Evolutionary conservation across 371 early-diverging fungal genomes (phyloP).

Genomic region (Furculomyces boomerangus): DNA sequence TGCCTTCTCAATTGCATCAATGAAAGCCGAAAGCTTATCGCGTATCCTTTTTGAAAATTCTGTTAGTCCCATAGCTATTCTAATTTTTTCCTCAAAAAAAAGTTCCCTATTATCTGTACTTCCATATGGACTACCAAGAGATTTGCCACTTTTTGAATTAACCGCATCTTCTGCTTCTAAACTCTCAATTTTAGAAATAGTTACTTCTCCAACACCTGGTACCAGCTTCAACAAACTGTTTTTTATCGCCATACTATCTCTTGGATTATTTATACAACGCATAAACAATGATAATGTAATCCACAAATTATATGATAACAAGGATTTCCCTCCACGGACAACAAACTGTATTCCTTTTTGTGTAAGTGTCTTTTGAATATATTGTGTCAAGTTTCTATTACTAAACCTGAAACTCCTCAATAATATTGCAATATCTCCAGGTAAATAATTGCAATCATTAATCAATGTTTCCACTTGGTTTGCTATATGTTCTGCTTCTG

Average conservation of each 20-base stretch:
- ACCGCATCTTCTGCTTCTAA: background rate
- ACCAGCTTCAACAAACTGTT: slow-evolving; percentile 28
- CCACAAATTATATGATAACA: slow-evolving; percentile 16
- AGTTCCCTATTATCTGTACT: too few species aligned
- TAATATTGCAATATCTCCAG: slow-evolving; percentile 33
- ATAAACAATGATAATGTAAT: slow-evolving; percentile 32
- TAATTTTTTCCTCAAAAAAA: too few species aligned
- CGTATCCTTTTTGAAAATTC: too few species aligned
- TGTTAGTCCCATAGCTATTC: too few species aligned
- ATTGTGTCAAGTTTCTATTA: slow-evolving; percentile 23
- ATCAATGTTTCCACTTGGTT: slow-evolving; percentile 25
- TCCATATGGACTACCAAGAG: too few species aligned
- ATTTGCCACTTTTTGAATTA: too few species aligned
- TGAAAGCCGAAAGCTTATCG: too few species aligned
- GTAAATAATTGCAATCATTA: slow-evolving; percentile 19
- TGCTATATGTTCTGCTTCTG: slow-evolving; percentile 28
- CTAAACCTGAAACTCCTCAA: slow-evolving; percentile 23
- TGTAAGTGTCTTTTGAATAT: slow-evolving; percentile 28
- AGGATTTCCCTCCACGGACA: slow-evolving; percentile 21
- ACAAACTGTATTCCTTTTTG: slow-evolving; percentile 25
- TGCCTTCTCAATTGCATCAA: too few species aligned
- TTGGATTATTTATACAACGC: slow-evolving; percentile 25
- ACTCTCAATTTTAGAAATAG: slow-evolving; percentile 12
- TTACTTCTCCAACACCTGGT: slow-evolving; percentile 27
- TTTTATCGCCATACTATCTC: slow-evolving; percentile 24